Evolutionary conservation across 2,329 filamentous ascomycete species (phyloP).

Genomic region (Aspergillus sp.): DNA sequence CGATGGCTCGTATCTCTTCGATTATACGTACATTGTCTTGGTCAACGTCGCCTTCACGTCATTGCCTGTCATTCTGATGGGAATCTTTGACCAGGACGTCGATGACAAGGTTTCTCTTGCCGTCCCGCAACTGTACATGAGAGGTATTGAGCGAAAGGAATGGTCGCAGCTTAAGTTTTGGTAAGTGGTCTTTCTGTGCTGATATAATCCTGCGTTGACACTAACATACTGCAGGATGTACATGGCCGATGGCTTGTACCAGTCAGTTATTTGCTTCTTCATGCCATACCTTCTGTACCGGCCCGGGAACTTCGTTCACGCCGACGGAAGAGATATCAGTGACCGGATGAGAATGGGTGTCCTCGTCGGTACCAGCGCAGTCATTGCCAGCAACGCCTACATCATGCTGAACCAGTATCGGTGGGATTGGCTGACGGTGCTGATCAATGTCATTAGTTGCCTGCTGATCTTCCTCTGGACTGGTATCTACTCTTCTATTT

Average conservation of each 20-base stretch:
- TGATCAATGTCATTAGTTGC: constrained; percentile 79
- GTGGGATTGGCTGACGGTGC: constrained; percentile 94
- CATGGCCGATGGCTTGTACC: constrained; percentile 92
- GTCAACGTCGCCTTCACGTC: constrained; percentile 98
- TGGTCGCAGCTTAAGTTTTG: constrained; percentile 98
- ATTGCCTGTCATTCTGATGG: constrained; percentile 90
- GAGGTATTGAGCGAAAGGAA: constrained; percentile 92
- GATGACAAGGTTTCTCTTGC: constrained; percentile 90
- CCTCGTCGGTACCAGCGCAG: constrained; percentile 79
- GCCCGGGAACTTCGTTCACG: constrained; percentile 65
- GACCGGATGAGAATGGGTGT: constrained; percentile 84
- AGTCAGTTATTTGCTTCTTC: constrained; percentile 91
- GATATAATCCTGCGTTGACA: not conserved
- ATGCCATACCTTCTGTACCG: constrained; percentile 81
- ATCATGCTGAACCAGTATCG: constrained; percentile 94
- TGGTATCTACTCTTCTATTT: constrained; percentile 73
- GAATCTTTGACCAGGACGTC: constrained; percentile 95
- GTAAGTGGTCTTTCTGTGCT: constrained; percentile 53
- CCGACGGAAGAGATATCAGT: constrained; percentile 71
- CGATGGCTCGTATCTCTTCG: constrained; percentile 94
- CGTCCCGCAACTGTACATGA: constrained; percentile 91
- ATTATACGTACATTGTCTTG: constrained; percentile 95
- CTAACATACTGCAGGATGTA: constrained; percentile 65
- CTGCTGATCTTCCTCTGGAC: constrained; percentile 95
- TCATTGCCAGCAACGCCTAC: constrained; percentile 89